Evolutionary conservation across 2,329 filamentous ascomycete species (phyloP), one percentile per base, ranked within the genome.

Genomic region (Gnomoniopsis sp.): DNA sequence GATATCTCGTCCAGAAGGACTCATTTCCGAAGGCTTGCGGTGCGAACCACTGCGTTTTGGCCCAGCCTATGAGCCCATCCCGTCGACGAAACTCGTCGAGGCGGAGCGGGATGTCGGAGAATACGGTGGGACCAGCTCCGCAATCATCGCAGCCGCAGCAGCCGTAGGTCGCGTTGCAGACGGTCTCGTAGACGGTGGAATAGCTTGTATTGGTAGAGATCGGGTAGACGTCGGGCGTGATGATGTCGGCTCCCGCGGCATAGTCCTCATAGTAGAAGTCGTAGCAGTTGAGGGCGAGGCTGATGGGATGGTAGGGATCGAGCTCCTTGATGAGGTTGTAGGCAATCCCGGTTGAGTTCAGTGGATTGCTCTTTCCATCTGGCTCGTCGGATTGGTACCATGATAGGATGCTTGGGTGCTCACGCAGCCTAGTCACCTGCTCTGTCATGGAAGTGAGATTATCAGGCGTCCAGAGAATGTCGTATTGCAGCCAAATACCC

Each of bases 141-240:
- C 79, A 82, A 62, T 80, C 74, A 57, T 82, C 80, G 63, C 80
- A 82, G 10, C 79, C 80, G 62, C 79, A 81, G 66, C 76, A 76
- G 52, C 79, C 80, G 62, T 83, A 82, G 0, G 79, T 82, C 2
- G 66, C 62, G 63, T 83, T 82, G 64, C 77, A 80, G 1, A 69
- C 67, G 0, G 78, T 82, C 57, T 73, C 67, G 66, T 78, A 82
- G 3, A 70, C 70, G 1, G 67, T 69, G 0, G 74, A 78, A 69
- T 71, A 81, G 1, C 70, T 74, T 0, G 76, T 73, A 62, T 82
- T 79, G 47, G 76, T 75, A 4, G 72, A 74, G 38, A 83, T 71
- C 0, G 80, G 79, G 55, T 82, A 83, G 0, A 77, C 73, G 58
- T 83, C 53, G 21, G 59, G 59, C 10, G 36, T 71, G 36, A 83